Evolutionary conservation across 352 stramenopile species (phyloP).

Genomic region (Phytophthora kernoviae): DNA sequence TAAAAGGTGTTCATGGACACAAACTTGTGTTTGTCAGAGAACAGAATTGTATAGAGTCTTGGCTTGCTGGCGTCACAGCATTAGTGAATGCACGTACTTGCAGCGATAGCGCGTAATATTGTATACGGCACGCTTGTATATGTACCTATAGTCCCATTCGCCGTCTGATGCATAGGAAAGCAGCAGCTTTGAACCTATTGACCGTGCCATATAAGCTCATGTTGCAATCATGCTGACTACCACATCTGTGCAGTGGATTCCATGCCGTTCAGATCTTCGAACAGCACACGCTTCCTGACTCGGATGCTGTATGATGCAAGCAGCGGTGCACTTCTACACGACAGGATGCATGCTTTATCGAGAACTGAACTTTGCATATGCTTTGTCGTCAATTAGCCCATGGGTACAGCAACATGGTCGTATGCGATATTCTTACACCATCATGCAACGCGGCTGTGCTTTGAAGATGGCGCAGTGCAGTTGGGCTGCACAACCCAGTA

Average conservation of each 20-base stretch:
- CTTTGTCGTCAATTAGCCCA: not conserved
- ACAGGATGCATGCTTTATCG: not conserved
- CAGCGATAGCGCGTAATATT: too few relatives aligned
- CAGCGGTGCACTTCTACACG: not conserved
- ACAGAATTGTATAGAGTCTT: too few relatives aligned
- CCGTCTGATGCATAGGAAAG: slow-evolving; percentile 6
- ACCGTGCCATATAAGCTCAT: too few relatives aligned
- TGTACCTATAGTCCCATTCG: too few relatives aligned
- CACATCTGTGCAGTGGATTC: not conserved
- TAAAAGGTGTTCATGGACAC: too few relatives aligned
- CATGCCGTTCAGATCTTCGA: not conserved
- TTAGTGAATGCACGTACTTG: too few relatives aligned
- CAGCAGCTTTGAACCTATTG: not conserved
- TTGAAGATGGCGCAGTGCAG: not conserved
- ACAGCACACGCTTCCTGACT: not conserved
- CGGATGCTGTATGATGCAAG: not conserved
- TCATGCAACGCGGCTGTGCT: not conserved
- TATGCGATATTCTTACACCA: not conserved
- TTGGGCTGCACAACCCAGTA: not conserved
- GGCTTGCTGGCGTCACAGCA: too few relatives aligned
- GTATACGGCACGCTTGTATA: too few relatives aligned
- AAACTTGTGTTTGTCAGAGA: too few relatives aligned
- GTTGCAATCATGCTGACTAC: not conserved
- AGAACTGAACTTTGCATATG: slow-evolving; percentile 1
- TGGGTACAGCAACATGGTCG: not conserved